These are phyloP conservation scores for Schizochytrium sp. DNA, from an alignment of 108 stramenopile species.

Conservation along the genomic window DNA sequence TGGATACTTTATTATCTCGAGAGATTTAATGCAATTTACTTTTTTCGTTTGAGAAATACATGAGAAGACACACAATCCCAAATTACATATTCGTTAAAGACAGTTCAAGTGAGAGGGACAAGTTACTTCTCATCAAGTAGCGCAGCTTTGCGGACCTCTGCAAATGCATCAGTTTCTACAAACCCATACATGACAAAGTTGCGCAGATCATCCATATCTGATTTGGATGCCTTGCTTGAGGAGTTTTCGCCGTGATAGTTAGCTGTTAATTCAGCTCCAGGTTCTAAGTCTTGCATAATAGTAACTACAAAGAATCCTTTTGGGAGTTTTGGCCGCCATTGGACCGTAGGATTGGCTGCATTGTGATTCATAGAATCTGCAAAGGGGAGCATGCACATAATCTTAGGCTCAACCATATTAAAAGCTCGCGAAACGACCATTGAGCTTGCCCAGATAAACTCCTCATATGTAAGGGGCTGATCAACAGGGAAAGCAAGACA, in stretches of 20 bases:
- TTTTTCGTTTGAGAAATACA: too few relatives aligned
- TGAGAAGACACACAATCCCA: too few relatives aligned
- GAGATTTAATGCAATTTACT: too few relatives aligned
- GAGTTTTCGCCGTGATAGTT: background rate
- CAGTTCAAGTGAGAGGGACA: too few relatives aligned
- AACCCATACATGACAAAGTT: slow-evolving; percentile 55
- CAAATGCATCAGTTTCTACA: slow-evolving; percentile 30
- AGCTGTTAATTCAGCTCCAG: background rate
- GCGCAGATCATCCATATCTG: background rate
- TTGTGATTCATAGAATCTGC: slow-evolving; percentile 50
- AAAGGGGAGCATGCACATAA: slow-evolving; percentile 60
- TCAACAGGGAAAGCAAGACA: background rate
- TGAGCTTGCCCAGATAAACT: slow-evolving; percentile 32
- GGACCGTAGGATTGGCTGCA: background rate
- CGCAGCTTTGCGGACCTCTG: background rate
- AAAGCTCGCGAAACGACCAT: slow-evolving; percentile 58
- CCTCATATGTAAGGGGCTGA: background rate
- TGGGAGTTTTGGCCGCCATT: slow-evolving; percentile 15
- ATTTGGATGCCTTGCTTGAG: background rate
- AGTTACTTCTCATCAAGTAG: background rate
- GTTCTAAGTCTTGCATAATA: background rate
- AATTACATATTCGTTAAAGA: too few relatives aligned
- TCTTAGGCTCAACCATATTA: slow-evolving; percentile 47
- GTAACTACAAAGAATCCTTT: slow-evolving; percentile 24
- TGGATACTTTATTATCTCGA: too few relatives aligned